Percentiles rank a stretch among this genome's conserved stretches.
phyloP scores from a whole-genome alignment of 2,329 filamentous ascomycete genomes.

The Botryotinia calthae region DNA sequence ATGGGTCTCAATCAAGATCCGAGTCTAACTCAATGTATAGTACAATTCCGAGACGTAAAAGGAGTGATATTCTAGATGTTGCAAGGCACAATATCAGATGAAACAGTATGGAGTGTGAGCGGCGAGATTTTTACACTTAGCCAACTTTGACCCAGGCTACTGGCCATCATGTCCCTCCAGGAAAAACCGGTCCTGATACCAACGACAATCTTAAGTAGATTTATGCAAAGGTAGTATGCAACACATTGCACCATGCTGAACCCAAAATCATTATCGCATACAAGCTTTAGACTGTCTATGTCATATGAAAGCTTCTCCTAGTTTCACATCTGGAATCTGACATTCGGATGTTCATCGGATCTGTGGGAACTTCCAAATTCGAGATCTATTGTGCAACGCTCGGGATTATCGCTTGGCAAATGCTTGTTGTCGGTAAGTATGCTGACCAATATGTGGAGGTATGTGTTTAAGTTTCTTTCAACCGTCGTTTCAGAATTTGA shows the following conservation, averaged over 20 bases:
- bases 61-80: background rate
- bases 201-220: background rate
- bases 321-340: background rate
- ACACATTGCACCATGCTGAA: background rate
- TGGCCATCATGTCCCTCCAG: background rate
- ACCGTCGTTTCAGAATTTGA: background rate
- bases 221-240: background rate
- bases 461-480: background rate
- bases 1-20: background rate
- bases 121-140: background rate
- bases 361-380: background rate
- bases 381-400: background rate
- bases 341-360: background rate
- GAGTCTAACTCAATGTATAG: background rate
- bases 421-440: background rate
- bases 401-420: slow-evolving; percentile 2
- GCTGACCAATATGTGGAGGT: background rate
- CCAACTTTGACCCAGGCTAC: background rate
- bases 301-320: background rate
- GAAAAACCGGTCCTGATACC: background rate
- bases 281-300: background rate
- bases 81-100: background rate
- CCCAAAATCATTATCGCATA: background rate
- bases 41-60: background rate
- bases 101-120: background rate